These are phyloP conservation scores for Dipteronia sinensis DNA, from an alignment of 345 rosid species.

Conservation along the genomic window DNA sequence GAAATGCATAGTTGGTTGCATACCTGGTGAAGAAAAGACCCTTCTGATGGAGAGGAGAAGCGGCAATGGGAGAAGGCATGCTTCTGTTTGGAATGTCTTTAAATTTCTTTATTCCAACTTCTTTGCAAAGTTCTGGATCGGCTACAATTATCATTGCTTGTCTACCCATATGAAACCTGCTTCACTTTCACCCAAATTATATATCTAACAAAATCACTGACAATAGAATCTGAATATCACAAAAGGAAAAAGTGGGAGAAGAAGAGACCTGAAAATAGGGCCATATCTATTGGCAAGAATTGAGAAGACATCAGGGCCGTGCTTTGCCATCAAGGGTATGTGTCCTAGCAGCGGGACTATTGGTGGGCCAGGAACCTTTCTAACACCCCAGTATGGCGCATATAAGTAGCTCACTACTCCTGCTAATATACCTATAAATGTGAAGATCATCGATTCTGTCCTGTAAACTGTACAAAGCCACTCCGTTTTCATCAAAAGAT, in stretches of 20 bases:
- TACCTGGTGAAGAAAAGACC: constrained; percentile 97
- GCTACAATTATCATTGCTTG: constrained; percentile 86
- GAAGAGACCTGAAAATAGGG: constrained; percentile 84
- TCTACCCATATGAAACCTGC: constrained; percentile 98
- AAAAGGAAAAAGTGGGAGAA: background rate
- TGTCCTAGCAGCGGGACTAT: constrained; percentile 68
- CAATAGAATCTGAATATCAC: background rate
- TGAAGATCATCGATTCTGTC: constrained; percentile 20
- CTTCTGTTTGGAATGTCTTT: constrained; percentile 84
- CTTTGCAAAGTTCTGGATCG: constrained; percentile 81
- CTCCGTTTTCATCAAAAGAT: constrained; percentile 10
- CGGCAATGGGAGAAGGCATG: constrained; percentile 89
- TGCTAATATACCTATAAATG: constrained; percentile 26
- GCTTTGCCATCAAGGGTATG: constrained; percentile 81
- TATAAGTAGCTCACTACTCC: constrained; percentile 53
- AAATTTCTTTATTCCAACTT: constrained; percentile 90
- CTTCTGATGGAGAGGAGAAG: constrained; percentile 93
- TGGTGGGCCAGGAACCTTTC: constrained; percentile 61
- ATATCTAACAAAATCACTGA: background rate
- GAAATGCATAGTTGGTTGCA: no score
- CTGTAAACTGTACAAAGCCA: constrained; percentile 2
- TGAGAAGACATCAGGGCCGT: constrained; percentile 79
- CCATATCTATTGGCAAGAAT: constrained; percentile 81
- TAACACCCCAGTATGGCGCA: constrained; percentile 58
- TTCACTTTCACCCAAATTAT: constrained; percentile 10